Percentiles rank a stretch among this genome's conserved stretches.
Evolutionary conservation across 768 basidiomycete species (phyloP).

Genomic region (Mycena olivaceomarginata): DNA sequence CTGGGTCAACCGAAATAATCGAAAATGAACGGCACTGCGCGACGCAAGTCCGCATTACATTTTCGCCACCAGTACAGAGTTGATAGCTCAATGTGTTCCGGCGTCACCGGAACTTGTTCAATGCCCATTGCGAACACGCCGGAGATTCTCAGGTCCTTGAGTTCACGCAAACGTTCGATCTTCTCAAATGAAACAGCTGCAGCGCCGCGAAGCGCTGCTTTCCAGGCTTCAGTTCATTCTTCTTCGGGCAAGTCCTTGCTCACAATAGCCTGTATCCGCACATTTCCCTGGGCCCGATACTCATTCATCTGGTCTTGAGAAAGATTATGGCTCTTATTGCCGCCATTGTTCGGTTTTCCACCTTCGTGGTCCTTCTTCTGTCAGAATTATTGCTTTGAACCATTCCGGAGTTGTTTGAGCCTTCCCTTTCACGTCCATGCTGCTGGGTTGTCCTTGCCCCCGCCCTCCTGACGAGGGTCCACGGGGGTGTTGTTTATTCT

Average conservation of each 20-base stretch:
- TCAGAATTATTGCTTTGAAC: too few relatives aligned
- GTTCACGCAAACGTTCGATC: constrained; percentile 6
- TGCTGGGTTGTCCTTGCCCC: background rate
- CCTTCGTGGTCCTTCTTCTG: background rate
- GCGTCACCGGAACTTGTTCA: background rate
- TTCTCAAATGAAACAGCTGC: constrained; percentile 15
- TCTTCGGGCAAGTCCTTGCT: constrained; percentile 38
- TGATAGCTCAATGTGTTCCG: background rate
- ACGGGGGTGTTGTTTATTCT: too few relatives aligned
- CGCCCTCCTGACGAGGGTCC: constrained; percentile 30
- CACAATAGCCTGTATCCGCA: constrained; percentile 27
- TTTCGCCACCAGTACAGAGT: constrained; percentile 15
- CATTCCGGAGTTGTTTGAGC: too few relatives aligned
- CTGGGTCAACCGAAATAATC: constrained; percentile 14
- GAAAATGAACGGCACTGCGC: constrained; percentile 10
- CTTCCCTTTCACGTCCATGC: too few relatives aligned
- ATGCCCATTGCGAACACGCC: constrained; percentile 14
- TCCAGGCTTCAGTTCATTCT: constrained; percentile 16
- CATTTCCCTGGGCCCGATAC: constrained; percentile 35
- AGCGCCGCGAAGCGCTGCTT: background rate
- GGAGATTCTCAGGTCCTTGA: constrained; percentile 6
- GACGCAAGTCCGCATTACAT: constrained; percentile 19
- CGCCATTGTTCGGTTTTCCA: too few relatives aligned
- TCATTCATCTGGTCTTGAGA: constrained; percentile 25
- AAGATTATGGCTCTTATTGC: constrained; percentile 21